Evolutionary conservation across 23 red algal species (phyloP).

Genomic region (Gracilaria gracilis): DNA sequence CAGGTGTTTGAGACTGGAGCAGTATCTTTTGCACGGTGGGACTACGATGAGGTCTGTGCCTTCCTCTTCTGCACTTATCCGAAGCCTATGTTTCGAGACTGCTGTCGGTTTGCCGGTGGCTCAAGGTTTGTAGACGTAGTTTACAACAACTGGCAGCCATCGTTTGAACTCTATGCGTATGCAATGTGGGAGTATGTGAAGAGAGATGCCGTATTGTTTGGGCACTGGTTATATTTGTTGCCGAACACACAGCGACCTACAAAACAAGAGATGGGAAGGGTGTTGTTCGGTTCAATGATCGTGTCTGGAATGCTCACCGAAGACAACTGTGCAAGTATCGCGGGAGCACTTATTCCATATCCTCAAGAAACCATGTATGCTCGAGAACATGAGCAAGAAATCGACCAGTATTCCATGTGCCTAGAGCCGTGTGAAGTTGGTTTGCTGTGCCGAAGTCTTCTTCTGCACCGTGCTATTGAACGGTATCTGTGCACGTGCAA

Average conservation of each 20-base stretch:
- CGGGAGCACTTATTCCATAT: slow-evolving; percentile 9
- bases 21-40: neutral
- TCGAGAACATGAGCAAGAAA: slow-evolving; percentile 18
- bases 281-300: slow-evolving; percentile 33
- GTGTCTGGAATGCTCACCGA: neutral
- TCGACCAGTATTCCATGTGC: slow-evolving; percentile 14
- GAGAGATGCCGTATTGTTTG: slow-evolving; percentile 35
- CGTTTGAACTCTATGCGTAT: slow-evolving; percentile 22
- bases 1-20: neutral
- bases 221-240: slow-evolving; percentile 36
- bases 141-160: slow-evolving; percentile 34
- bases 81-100: neutral
- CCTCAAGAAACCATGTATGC: slow-evolving; percentile 42
- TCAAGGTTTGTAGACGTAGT: slow-evolving; percentile 13
- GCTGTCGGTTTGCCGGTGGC: neutral
- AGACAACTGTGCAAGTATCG: slow-evolving; percentile 7
- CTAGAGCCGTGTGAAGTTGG: slow-evolving; percentile 29
- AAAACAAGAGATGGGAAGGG: slow-evolving; percentile 26
- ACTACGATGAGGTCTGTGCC: slow-evolving; percentile 5
- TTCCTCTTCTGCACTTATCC: slow-evolving; percentile 12
- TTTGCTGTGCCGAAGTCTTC: slow-evolving; percentile 46
- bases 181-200: slow-evolving; percentile 33
- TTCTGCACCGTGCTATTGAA: slow-evolving; percentile 29
- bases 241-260: slow-evolving; percentile 5
- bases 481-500: slow-evolving; percentile 24